Percentiles rank a stretch among this genome's conserved stretches.
These are phyloP conservation scores for Saccharata proteae DNA, from an alignment of 2,329 filamentous ascomycete species.

Conservation along the genomic window DNA sequence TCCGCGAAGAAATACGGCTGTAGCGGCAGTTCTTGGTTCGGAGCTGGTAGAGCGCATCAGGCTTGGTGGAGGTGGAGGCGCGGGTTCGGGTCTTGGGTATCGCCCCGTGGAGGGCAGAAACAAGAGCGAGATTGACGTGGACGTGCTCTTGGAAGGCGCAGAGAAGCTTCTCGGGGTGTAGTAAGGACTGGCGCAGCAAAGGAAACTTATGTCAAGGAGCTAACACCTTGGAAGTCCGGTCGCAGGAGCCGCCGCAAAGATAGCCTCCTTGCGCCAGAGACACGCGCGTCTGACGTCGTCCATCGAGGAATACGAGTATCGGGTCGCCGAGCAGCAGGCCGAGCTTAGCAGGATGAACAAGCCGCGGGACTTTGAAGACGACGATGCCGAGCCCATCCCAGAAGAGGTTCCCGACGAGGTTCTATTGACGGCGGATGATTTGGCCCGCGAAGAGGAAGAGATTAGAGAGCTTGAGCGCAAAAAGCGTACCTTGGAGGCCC, in stretches of 20 bases:
- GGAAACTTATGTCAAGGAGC: conserved; percentile 1
- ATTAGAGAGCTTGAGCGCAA: conserved; percentile 51
- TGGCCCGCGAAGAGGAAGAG: conserved; percentile 57
- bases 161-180: conserved; percentile 88
- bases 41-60: conserved; percentile 75
- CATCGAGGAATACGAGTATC: conserved; percentile 66
- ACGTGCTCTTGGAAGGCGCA: conserved; percentile 70
- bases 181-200: conserved; percentile 28
- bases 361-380: conserved; percentile 43
- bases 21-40: conserved; percentile 77
- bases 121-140: conserved; percentile 70
- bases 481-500: conserved; percentile 49
- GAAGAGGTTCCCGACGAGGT: conserved; percentile 23
- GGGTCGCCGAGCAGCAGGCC: conserved; percentile 63
- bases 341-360: conserved; percentile 62
- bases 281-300: conserved; percentile 62
- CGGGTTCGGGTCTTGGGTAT: conserved; percentile 35
- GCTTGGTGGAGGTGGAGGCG: conserved; percentile 43
- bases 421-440: conserved; percentile 55
- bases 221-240: conserved; percentile 42
- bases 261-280: conserved; percentile 58
- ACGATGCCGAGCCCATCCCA: conserved; percentile 41
- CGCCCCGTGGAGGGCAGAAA: conserved; percentile 29
- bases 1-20: conserved; percentile 64
- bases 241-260: conserved; percentile 64